A percentile compares a stretch with the other conserved stretches of the same genome.
These are phyloP conservation scores for Neoboletus subvelutipes DNA, from an alignment of 768 basidiomycete species.

Conservation along the genomic window DNA sequence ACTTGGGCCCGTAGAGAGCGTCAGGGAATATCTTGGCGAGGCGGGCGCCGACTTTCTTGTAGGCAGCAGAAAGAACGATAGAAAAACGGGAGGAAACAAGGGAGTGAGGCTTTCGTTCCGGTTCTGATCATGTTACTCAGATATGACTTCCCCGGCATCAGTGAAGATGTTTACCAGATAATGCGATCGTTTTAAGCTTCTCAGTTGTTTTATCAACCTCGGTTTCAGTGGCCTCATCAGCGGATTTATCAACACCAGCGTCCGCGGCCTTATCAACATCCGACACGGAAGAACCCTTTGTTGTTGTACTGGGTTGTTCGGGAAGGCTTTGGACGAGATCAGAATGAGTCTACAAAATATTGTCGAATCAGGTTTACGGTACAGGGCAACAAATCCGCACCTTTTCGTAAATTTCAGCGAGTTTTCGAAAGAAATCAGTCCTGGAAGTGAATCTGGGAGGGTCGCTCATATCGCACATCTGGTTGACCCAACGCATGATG, in stretches of 20 bases:
- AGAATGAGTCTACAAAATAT: neutral
- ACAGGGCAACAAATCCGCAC: neutral
- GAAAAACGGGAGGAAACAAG: neutral
- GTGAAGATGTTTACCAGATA: slow-evolving; percentile 1
- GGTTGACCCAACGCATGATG: neutral
- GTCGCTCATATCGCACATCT: neutral
- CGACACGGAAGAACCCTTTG: neutral
- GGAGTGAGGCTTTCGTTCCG: neutral
- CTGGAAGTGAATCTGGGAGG: neutral
- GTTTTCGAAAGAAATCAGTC: neutral
- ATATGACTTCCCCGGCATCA: neutral
- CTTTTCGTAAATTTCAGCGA: neutral
- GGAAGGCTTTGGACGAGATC: neutral
- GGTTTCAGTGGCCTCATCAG: neutral
- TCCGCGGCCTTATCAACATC: neutral
- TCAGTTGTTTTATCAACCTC: neutral
- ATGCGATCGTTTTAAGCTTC: neutral
- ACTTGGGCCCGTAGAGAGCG: too few species aligned
- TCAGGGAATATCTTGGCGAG: too few species aligned
- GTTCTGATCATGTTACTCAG: neutral
- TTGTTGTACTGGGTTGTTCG: neutral
- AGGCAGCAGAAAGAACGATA: neutral
- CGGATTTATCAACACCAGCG: neutral
- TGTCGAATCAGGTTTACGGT: too few species aligned
- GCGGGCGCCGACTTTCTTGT: neutral